Evolutionary conservation across 1,284 basidiomycete genomes (phyloP).

Genomic region (Ganoderma sp.): DNA sequence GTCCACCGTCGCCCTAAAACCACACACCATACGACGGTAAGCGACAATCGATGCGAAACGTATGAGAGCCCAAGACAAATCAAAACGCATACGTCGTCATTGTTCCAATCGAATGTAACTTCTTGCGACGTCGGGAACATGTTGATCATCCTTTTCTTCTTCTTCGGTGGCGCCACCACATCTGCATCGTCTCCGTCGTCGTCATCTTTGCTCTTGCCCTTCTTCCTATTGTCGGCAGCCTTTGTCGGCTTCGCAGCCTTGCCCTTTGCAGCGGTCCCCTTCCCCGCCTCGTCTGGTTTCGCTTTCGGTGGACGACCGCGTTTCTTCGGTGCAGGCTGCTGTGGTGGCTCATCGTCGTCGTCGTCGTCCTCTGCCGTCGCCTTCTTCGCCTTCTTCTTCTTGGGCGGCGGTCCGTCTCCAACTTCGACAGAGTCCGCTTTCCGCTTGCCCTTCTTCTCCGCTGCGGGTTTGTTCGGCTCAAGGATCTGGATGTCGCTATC

Average conservation of each 20-base stretch:
- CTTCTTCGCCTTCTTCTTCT: slow-evolving; percentile 30
- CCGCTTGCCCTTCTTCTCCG: slow-evolving; percentile 40
- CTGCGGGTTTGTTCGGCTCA: slow-evolving; percentile 16
- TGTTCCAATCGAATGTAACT: slow-evolving; percentile 49
- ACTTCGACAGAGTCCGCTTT: slow-evolving; percentile 36
- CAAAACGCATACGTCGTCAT: slow-evolving; percentile 44
- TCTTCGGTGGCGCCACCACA: slow-evolving; percentile 43
- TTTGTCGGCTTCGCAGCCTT: slow-evolving; percentile 5
- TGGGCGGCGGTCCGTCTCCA: slow-evolving; percentile 14
- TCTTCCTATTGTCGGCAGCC: slow-evolving; percentile 6
- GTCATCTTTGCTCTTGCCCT: neutral
- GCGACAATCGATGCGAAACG: neutral
- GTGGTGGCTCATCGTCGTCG: slow-evolving; percentile 13
- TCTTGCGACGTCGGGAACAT: slow-evolving; percentile 53
- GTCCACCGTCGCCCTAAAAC: slow-evolving; percentile 43
- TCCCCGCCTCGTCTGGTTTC: slow-evolving; percentile 8
- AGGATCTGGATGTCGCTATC: slow-evolving; percentile 30
- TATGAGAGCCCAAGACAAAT: neutral
- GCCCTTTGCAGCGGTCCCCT: slow-evolving; percentile 13
- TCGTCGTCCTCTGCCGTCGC: slow-evolving; percentile 8
- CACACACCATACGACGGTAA: neutral
- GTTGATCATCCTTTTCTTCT: slow-evolving; percentile 68
- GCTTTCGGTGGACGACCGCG: slow-evolving; percentile 26
- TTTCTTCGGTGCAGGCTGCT: slow-evolving; percentile 19
- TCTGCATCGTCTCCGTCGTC: slow-evolving; percentile 20